phyloP scores from a whole-genome alignment of 2,329 filamentous ascomycete species.

The Aspergillus puulaauensis region DNA sequence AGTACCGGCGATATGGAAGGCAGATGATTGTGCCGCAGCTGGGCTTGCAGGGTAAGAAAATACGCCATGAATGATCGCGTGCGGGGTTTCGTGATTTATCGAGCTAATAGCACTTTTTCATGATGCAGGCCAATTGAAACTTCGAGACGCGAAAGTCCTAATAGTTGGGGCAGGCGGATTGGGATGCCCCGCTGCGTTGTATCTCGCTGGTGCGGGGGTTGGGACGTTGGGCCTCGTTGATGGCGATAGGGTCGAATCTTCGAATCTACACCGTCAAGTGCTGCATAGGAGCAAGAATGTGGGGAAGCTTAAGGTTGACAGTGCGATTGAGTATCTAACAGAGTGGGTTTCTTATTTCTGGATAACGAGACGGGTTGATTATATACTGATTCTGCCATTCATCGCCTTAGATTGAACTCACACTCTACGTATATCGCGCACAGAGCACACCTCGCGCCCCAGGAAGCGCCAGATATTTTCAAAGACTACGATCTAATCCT shows the following conservation, averaged over 20 bases:
- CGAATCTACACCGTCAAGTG: slow-evolving; percentile 91
- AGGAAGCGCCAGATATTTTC: slow-evolving; percentile 67
- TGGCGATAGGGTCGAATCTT: slow-evolving; percentile 81
- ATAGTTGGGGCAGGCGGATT: slow-evolving; percentile 86
- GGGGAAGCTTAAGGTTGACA: slow-evolving; percentile 77
- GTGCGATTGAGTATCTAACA: slow-evolving; percentile 62
- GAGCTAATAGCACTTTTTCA: slow-evolving; percentile 4
- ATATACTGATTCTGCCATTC: slow-evolving; percentile 9
- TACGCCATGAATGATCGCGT: neutral
- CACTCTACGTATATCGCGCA: slow-evolving; percentile 65
- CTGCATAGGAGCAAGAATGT: slow-evolving; percentile 71
- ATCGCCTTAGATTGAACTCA: slow-evolving; percentile 65
- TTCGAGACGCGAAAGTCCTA: slow-evolving; percentile 70
- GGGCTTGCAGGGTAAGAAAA: slow-evolving; percentile 65
- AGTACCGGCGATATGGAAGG: slow-evolving; percentile 84
- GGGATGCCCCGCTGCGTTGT: slow-evolving; percentile 89
- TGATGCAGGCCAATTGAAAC: slow-evolving; percentile 67
- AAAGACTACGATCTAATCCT: slow-evolving; percentile 76
- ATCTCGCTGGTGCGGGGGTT: slow-evolving; percentile 85
- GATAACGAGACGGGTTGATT: neutral
- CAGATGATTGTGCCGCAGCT: slow-evolving; percentile 87
- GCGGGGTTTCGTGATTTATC: neutral
- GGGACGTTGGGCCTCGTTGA: slow-evolving; percentile 83
- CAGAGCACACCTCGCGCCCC: slow-evolving; percentile 63
- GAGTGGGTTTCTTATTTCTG: slow-evolving; percentile 42